These are phyloP conservation scores for Pachysandra terminalis DNA, from an alignment of 164 flowering plant species.

Conservation along the genomic window DNA sequence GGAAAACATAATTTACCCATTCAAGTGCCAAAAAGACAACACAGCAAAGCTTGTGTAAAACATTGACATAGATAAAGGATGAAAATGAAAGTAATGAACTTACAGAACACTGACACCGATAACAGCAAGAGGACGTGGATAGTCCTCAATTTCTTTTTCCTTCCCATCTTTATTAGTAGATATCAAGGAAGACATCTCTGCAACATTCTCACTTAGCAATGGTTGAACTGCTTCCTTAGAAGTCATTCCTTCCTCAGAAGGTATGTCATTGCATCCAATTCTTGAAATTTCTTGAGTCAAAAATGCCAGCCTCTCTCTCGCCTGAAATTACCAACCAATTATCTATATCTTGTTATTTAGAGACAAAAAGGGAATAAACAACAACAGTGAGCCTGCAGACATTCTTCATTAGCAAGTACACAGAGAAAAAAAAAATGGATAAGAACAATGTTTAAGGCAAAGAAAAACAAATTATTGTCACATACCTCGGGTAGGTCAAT, in stretches of 20 bases:
- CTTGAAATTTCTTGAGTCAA: conserved; percentile 61
- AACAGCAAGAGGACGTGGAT: conserved; percentile 84
- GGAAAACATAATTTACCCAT: neutral
- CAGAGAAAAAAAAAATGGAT: neutral
- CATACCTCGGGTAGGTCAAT: conserved; percentile 87
- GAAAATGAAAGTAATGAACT: conserved; percentile 25
- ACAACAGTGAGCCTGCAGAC: neutral
- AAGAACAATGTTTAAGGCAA: neutral
- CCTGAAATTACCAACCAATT: conserved; percentile 39
- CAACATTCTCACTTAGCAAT: conserved; percentile 19
- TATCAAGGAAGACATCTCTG: conserved; percentile 15
- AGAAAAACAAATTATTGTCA: neutral
- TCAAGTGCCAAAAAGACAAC: neutral
- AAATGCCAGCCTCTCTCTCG: conserved; percentile 52
- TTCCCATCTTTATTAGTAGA: conserved; percentile 20
- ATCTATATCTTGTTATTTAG: neutral
- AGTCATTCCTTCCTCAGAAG: conserved; percentile 24
- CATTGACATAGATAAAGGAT: neutral
- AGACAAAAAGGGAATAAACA: neutral
- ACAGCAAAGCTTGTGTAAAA: neutral
- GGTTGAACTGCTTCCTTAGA: conserved; percentile 21
- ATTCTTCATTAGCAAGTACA: neutral
- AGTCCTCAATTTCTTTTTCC: conserved; percentile 74
- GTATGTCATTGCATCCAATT: conserved; percentile 45
- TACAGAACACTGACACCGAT: conserved; percentile 90